Base-by-base conservation (phyloP, 495 filamentous ascomycete genomes). In the Friedmanniomyces endolithicus region DNA sequence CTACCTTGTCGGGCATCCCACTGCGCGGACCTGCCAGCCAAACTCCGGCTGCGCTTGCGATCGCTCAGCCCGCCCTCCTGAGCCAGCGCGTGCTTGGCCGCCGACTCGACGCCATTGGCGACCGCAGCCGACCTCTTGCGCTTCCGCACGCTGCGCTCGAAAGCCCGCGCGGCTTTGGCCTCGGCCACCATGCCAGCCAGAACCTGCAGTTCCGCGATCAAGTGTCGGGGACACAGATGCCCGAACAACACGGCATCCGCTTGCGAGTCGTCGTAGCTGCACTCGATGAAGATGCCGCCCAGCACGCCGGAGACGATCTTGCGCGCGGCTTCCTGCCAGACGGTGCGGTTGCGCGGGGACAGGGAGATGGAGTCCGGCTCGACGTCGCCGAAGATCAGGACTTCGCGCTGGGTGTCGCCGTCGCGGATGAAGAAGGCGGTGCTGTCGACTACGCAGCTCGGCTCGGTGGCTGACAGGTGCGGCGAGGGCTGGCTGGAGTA, bases 331-430 rank as follows among this genome's bases (percentile, higher is more conserved):
- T 88, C 81, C 44, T 75, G 72, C 92, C 92, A 98, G 11, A 97
- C 81, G 11, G 70, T 73, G 33, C 69, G 71, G 58, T 88, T 98
- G 29, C 87, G 81, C n/a, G 88, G 87, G 3, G 78, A 80, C 3
- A 88, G 67, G 0, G 88, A 90, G 44, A 96, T 68, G 11, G 81
- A 81, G 65, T 98, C 92, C 9, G 92, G 90, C 64, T 98, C 92
- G 34, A 97, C 83, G 62, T 98, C 92, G 39, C 92, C 92, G 65
- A 95, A 97, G 53, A 98, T 83, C 43, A 98, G 79, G 23, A 96
- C 78, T 70, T 95, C 88, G 40, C 74, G 73, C 23, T 19, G 16
- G 1, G 58, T 33, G 17, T 82, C 72, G 50, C 89, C 82, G 45
- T 58, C 55, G 16, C 86, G 84, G 57, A 98, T 80, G 68, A 98